Evolutionary conservation across 805 yeast species (phyloP), one percentile per base, ranked within the genome.

Genomic region (Candida hispaniensis): DNA sequence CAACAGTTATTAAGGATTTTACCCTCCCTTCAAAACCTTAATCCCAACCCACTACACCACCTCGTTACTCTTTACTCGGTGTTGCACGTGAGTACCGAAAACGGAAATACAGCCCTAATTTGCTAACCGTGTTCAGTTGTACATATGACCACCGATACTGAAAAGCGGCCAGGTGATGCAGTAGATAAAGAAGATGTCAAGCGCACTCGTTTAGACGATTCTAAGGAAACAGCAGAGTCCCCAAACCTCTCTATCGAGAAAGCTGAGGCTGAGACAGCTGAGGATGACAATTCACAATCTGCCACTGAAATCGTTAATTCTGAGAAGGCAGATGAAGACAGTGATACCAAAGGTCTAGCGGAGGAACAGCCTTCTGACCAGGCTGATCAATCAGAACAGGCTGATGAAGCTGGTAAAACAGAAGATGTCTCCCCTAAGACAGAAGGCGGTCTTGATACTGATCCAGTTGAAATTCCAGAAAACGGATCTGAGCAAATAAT

Each of bases 161-260:
- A 23, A 22, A 32, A 32, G 28, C 36, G 36, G 18, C 36, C 36
- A n/a, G 36, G 36, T 17, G 36, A 32, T 18, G 36, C 23, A 6
- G 36, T 32, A 14, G 36, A 32, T 2, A 32, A 32, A 23, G 36
- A 32, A 8, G 36, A 32, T 28, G 12, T 32, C 36, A 32, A 32
- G 22, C 36, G 36, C 10, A 21, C 36, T 17, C 36, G 36, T 32
- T 27, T 32, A 13, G 36, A 32, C 16, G 36, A 22, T 11, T n/a
- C 36, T 4, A 28, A 23, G 15, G 34, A 27, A 14, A 23, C 18
- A 14, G 30, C 35, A 18, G 30, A 40, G 12, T 21, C 20, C 19
- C 13, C 28, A n/a, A 45, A 36, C 26, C 42, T 41, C 26, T 40
- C 44, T n/a, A 39, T 43, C 24, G 43, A 41, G 16, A 41, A 36